These are phyloP conservation scores for Lepiota subincarnata DNA, from an alignment of 768 basidiomycete genomes.

Conservation along the genomic window DNA sequence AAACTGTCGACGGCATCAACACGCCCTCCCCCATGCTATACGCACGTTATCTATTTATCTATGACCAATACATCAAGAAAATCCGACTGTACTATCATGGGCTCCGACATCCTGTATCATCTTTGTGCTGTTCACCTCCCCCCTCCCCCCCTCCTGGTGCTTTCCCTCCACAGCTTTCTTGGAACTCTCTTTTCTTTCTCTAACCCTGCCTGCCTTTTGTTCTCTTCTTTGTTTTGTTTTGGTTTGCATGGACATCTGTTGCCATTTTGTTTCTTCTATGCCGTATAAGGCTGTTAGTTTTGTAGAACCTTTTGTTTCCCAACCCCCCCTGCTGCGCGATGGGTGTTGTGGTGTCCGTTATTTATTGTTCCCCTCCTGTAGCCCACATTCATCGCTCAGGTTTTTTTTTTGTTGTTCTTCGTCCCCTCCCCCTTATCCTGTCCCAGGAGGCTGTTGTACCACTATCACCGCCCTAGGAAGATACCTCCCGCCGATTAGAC, in stretches of 20 bases:
- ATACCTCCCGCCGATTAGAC: constrained; percentile 13
- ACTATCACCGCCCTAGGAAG: background rate
- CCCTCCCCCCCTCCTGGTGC: background rate
- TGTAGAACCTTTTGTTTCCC: constrained; percentile 3
- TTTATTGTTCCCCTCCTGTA: constrained; percentile 4
- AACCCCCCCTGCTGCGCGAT: constrained; percentile 9
- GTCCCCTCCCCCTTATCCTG: background rate
- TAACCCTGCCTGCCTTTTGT: constrained; percentile 6
- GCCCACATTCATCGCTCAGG: constrained; percentile 5
- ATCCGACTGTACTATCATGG: constrained; percentile 12
- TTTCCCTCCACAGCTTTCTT: constrained; percentile 6
- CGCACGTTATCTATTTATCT: constrained; percentile 13
- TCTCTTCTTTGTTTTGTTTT: constrained; percentile 1
- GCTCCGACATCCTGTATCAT: constrained; percentile 13
- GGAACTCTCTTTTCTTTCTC: constrained; percentile 3
- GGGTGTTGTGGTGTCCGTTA: constrained; percentile 1
- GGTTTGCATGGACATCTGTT: constrained; percentile 5
- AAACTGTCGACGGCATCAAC: background rate
- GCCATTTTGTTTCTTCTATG: constrained; percentile 2
- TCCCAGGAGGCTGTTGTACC: constrained; percentile 11
- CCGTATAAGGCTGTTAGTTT: background rate
- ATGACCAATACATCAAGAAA: constrained; percentile 11
- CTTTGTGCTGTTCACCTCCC: background rate
- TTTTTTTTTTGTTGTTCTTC: background rate
- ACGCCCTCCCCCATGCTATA: constrained; percentile 9